Percentiles rank a stretch among this genome's conserved stretches.
Conservation (phyloP, 768 basidiomycete genomes). For the Chlorophyllum brunneum region DNA sequence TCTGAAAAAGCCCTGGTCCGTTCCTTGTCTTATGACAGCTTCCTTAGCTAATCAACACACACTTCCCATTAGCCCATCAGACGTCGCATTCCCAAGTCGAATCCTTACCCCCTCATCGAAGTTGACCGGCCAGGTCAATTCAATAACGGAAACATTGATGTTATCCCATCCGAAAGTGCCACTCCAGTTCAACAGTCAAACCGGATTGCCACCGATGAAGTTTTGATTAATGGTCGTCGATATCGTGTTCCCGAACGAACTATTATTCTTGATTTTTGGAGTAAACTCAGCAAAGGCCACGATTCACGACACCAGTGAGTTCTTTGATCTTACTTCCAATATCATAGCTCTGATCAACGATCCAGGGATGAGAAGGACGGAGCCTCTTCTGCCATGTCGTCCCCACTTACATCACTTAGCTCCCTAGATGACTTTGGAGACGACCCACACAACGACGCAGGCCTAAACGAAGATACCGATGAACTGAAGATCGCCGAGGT, state of each 20-base stretch:
- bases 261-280: conserved; percentile 95
- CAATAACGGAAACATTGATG: conserved; percentile 92
- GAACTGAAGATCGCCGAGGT: conserved; percentile 62
- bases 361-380: conserved; percentile 30
- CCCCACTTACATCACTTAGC: conserved; percentile 71
- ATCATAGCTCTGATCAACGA: conserved; percentile 1
- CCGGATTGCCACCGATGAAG: conserved; percentile 68
- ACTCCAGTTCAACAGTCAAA: conserved; percentile 29
- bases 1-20: conserved; percentile 82
- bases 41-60: conserved; percentile 6
- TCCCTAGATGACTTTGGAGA: conserved; percentile 60
- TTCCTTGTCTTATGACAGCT: conserved; percentile 16
- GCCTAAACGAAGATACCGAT: conserved; percentile 33
- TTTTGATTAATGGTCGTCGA: conserved; percentile 81
- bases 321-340: neutral
- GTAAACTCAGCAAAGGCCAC: conserved; percentile 55
- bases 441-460: conserved; percentile 27
- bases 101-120: conserved; percentile 57
- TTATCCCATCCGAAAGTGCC: conserved; percentile 65
- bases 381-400: conserved; percentile 52
- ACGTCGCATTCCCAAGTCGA: conserved; percentile 73
- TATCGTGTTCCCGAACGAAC: conserved; percentile 92
- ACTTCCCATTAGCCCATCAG: conserved; percentile 63
- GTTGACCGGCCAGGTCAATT: conserved; percentile 67
- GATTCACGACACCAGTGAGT: conserved; percentile 39